These are phyloP conservation scores for Hemisphaericaspora lyxosophila DNA, from an alignment of 1,139 yeast species.

Conservation along the genomic window DNA sequence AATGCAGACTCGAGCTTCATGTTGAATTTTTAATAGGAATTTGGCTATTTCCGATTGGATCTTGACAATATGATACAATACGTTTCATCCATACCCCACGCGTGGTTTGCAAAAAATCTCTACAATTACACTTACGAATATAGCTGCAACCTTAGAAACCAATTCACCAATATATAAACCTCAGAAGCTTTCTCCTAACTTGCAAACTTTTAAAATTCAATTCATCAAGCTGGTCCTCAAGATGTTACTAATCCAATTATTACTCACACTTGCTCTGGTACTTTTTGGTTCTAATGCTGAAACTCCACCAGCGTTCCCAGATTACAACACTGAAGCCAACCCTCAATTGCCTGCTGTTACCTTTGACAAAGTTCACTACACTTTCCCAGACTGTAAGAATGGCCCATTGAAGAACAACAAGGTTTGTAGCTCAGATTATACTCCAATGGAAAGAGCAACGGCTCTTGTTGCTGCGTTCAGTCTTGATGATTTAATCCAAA, in stretches of 20 bases:
- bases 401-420: slow-evolving; percentile 9
- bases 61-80: neutral
- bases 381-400: slow-evolving; percentile 10
- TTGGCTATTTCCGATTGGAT: neutral
- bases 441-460: slow-evolving; percentile 6
- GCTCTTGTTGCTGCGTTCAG: slow-evolving; percentile 7
- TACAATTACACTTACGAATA: too few relatives aligned
- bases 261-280: slow-evolving; percentile 4
- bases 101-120: too few relatives aligned
- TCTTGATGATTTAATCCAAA: slow-evolving; percentile 4
- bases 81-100: neutral
- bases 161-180: slow-evolving; percentile 1
- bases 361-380: slow-evolving; percentile 5
- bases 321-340: slow-evolving; percentile 8
- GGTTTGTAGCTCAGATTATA: slow-evolving; percentile 6
- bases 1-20: slow-evolving; percentile 4
- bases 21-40: neutral
- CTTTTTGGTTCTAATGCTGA: slow-evolving; percentile 6
- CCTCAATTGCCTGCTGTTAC: slow-evolving; percentile 9
- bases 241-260: slow-evolving; percentile 7
- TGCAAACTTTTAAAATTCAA: neutral
- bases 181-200: neutral
- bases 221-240: slow-evolving; percentile 2
- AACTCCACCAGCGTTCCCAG: slow-evolving; percentile 8
- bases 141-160: neutral